Conservation (phyloP, 768 basidiomycete genomes). For the Boletus rubescentipes region DNA sequence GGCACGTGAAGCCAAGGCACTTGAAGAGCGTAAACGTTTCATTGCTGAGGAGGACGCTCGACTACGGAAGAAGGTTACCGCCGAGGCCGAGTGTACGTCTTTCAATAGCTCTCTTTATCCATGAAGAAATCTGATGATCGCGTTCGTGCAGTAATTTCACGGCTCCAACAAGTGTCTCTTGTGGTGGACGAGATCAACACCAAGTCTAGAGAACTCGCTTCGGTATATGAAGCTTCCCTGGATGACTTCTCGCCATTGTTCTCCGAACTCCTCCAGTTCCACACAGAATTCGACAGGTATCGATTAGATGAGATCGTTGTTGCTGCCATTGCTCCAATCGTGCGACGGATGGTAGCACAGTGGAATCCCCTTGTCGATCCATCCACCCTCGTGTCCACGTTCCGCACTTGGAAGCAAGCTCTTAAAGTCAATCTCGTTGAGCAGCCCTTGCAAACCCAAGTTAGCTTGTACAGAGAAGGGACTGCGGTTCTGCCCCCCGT, state of each 20-base stretch:
- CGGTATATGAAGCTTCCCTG: constrained; percentile 68
- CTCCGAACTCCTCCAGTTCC: constrained; percentile 69
- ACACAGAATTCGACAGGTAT: constrained; percentile 73
- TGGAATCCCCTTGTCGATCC: constrained; percentile 91
- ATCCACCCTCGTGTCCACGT: constrained; percentile 56
- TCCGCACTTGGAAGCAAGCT: constrained; percentile 68
- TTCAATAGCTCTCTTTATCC: neutral
- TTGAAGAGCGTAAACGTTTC: constrained; percentile 78
- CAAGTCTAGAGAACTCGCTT: constrained; percentile 62
- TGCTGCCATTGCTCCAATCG: constrained; percentile 80
- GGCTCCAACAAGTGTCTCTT: constrained; percentile 73
- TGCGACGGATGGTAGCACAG: constrained; percentile 66
- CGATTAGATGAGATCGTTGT: constrained; percentile 90
- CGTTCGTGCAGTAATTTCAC: constrained; percentile 60
- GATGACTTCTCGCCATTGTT: constrained; percentile 73
- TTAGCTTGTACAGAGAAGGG: constrained; percentile 59
- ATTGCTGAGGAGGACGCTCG: constrained; percentile 68
- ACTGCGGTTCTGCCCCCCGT: constrained; percentile 31
- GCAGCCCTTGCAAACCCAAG: constrained; percentile 41
- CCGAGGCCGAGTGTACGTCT: constrained; percentile 73
- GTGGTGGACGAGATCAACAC: constrained; percentile 70
- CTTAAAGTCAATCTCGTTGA: constrained; percentile 57
- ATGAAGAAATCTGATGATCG: constrained; percentile 5
- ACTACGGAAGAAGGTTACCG: constrained; percentile 64
- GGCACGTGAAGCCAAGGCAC: constrained; percentile 82